These are phyloP conservation scores for Colletotrichum sp. DNA, from an alignment of 2,329 filamentous ascomycete genomes.

Conservation along the genomic window DNA sequence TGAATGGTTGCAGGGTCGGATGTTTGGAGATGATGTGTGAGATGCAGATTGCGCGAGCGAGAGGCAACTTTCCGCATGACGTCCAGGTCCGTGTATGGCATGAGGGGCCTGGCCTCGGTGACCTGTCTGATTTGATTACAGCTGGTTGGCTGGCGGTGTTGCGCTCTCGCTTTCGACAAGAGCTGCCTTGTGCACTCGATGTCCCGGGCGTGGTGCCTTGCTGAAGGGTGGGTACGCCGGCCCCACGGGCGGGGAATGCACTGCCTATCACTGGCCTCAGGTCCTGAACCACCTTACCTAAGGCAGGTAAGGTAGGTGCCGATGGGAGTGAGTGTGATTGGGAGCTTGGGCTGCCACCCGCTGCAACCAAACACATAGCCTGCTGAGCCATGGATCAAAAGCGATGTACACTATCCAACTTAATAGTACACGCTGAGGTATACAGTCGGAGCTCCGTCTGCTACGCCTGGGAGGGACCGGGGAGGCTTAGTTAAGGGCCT, in stretches of 20 bases:
- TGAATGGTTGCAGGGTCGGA: slow-evolving; percentile 2
- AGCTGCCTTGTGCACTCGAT: not conserved
- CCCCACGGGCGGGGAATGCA: not conserved
- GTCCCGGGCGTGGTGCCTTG: not conserved
- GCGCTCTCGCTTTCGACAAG: not conserved
- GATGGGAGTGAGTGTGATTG: not conserved
- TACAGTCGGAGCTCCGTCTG: not conserved
- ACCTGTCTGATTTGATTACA: not conserved
- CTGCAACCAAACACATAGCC: not conserved
- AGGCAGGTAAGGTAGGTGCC: not conserved
- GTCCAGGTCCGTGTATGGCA: slow-evolving; percentile 15
- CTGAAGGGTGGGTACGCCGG: not conserved
- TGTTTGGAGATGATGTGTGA: slow-evolving; percentile 1
- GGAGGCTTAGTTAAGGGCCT: not conserved
- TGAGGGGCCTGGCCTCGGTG: slow-evolving; percentile 15
- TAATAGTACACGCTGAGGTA: not conserved
- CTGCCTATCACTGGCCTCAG: not conserved
- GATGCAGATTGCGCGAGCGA: slow-evolving; percentile 14
- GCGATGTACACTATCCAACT: not conserved
- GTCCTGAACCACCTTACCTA: not conserved
- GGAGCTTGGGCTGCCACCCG: slow-evolving; percentile 9
- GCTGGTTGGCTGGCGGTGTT: slow-evolving; percentile 12
- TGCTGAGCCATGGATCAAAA: not conserved
- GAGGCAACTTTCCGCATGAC: slow-evolving; percentile 21
- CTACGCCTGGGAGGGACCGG: not conserved